Conservation (phyloP, 345 rosid species). For the Aethionema arabicum region DNA sequence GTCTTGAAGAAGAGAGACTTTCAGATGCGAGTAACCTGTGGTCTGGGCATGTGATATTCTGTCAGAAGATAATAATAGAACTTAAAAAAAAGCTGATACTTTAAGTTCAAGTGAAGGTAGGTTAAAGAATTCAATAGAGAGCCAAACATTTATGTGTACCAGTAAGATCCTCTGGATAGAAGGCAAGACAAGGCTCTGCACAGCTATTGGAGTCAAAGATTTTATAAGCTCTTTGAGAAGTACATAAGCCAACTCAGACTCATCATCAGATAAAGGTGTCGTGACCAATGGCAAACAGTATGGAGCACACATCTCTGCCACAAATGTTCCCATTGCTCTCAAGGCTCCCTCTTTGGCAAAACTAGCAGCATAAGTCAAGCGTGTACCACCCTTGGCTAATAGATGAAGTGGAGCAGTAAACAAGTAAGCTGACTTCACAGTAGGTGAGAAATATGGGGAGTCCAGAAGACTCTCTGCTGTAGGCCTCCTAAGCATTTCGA, state of each 20-base stretch:
- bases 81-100: conserved; percentile 25
- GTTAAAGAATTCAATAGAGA: conserved; percentile 11
- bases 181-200: conserved; percentile 70
- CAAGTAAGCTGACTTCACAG: conserved; percentile 75
- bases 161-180: conserved; percentile 80
- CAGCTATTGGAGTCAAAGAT: conserved; percentile 64
- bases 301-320: conserved; percentile 77
- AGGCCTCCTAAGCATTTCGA: conserved; percentile 70
- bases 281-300: conserved; percentile 72
- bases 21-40: conserved; percentile 85
- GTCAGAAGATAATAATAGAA: conserved; percentile 27
- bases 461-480: conserved; percentile 73
- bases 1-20: conserved; percentile 90
- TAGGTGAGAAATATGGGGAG: conserved; percentile 81
- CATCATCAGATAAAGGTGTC: conserved; percentile 54
- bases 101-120: conserved; percentile 5
- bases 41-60: conserved; percentile 53
- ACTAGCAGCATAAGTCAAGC: conserved; percentile 74
- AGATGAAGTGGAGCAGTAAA: conserved; percentile 87
- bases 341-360: conserved; percentile 85
- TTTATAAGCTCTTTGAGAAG: conserved; percentile 75
- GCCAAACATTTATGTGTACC: conserved; percentile 45
- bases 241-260: conserved; percentile 80
- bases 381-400: conserved; percentile 59
- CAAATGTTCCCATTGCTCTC: conserved; percentile 79